These are phyloP conservation scores for Leptographium galeiforme DNA, from an alignment of 2,329 filamentous ascomycete species.

Conservation along the genomic window DNA sequence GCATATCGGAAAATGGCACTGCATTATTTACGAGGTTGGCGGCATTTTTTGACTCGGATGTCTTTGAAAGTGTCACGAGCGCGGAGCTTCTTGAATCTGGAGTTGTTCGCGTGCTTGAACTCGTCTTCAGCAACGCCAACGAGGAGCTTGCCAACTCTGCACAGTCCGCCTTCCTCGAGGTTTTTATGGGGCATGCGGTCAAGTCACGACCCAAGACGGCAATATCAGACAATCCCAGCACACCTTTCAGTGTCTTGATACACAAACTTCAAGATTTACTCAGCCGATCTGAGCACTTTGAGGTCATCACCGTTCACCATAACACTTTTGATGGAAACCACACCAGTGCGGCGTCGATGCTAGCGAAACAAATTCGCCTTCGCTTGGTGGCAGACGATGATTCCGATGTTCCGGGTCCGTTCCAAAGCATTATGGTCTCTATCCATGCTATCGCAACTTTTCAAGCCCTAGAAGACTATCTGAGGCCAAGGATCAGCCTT, in stretches of 20 bases:
- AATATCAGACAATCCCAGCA: conserved; percentile 55
- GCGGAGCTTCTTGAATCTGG: conserved; percentile 86
- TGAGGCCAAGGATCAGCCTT: conserved; percentile 75
- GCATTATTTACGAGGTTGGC: conserved; percentile 64
- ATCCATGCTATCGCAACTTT: conserved; percentile 98
- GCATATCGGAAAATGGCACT: conserved; percentile 38
- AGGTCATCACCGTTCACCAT: conserved; percentile 89
- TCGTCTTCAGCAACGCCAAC: conserved; percentile 64
- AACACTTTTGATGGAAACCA: conserved; percentile 82
- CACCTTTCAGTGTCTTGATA: conserved; percentile 79
- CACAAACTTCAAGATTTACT: conserved; percentile 92
- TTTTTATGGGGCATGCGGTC: conserved; percentile 73
- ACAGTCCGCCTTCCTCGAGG: conserved; percentile 72
- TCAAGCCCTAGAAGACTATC: conserved; percentile 90
- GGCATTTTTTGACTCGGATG: conserved; percentile 75
- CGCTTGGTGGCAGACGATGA: conserved; percentile 82
- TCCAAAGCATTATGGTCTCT: conserved; percentile 92
- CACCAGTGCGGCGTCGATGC: conserved; percentile 86
- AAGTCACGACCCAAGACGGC: conserved; percentile 52
- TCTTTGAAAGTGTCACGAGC: conserved; percentile 86
- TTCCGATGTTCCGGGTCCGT: conserved; percentile 75
- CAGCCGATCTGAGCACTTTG: conserved; percentile 94
- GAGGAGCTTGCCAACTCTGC: conserved; percentile 50
- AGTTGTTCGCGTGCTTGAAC: conserved; percentile 70
- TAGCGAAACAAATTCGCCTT: conserved; percentile 86